Percentiles rank a stretch among this genome's conserved stretches.
Evolutionary conservation across 129 eudicot species (phyloP).

Genomic region (sunflower (Helianthus annuus)): HanXRQr2.0-SUNRISE NC_035440.2:147992707-147993206

Average conservation of each 20-base stretch:
- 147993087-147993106: not conserved
- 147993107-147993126: not conserved
- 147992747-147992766: constrained; percentile 99
- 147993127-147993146: constrained; percentile 49
- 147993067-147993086: constrained; percentile 60
- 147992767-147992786: constrained; percentile 96
- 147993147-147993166: constrained; percentile 94
- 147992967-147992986: constrained; percentile 73
- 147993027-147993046: constrained; percentile 94
- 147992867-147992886: constrained; percentile 84
- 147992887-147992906: constrained; percentile 96
- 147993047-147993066: constrained; percentile 94
- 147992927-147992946: constrained; percentile 80
- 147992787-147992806: constrained; percentile 24
- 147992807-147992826: constrained; percentile 14
- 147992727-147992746: constrained; percentile 93
- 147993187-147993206: constrained; percentile 98
- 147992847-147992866: constrained; percentile 93
- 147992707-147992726: constrained; percentile 65
- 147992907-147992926: constrained; percentile 97
- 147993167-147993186: constrained; percentile 88
- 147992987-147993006: constrained; percentile 95
- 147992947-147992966: constrained; percentile 84
- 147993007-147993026: constrained; percentile 99
- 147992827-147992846: constrained; percentile 41